Base-by-base conservation (phyloP, 768 basidiomycete species). In the Boletellus sp. region DNA sequence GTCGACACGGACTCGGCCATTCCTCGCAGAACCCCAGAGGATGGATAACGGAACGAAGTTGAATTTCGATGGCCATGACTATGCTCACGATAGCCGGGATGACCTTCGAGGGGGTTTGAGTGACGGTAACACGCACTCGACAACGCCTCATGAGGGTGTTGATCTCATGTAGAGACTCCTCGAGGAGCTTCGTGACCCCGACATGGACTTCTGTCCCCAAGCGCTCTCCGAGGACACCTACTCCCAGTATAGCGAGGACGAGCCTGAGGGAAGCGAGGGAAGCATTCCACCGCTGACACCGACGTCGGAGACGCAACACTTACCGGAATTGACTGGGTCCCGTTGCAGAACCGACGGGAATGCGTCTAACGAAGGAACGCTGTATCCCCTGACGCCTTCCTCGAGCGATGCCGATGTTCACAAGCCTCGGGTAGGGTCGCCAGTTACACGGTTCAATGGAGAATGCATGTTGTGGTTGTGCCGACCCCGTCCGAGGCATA, bases 111-210 rank as follows among this genome's bases (percentile, higher is more conserved):
- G 13, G 17, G 8, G 1, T 35, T n/a, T 28, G 26, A 13, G 2
- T 17, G 31, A 50, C 26, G 8, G 3, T 22, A 31, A 50, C 20
- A 22, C 9, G 9, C 19, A 2, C 5, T 6, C 22, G 13, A 1
- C 33, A 11, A 19, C n/a, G 5, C 13, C 41, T 34, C 24, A 45
- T 9, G 48, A 40, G 5, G 45, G 45, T 10, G 9, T 3, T 22
- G 48, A 55, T 20, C 10, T 53, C 3, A 64, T 64, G 56, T 47
- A 42, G 4, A 48, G 19, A 22, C 36, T 61, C 3, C 56, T 58
- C 16, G 35, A 33, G n/a, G 50, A 51, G 12, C 54, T 61, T n/a
- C 48, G 56, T 2, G 50, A 64, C 24, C 47, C 50, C 32, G 5
- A 9, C 10, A 3, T 61, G 31, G 48, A 64, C 15, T 42, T 22